Evolutionary conservation across 2,329 filamentous ascomycete species (phyloP).

Genomic region (Monilinia aucupariae): DNA sequence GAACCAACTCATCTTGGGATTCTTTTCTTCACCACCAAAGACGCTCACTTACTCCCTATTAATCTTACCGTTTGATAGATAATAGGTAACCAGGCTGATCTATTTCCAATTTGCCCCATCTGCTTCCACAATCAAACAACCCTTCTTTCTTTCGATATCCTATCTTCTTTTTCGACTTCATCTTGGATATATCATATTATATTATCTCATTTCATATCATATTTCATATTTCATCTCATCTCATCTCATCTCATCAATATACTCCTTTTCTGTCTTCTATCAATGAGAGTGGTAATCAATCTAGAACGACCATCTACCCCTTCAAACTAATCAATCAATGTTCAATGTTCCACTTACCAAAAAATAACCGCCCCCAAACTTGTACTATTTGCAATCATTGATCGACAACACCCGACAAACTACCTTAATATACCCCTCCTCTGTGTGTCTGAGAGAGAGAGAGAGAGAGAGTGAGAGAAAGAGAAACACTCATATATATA

Average conservation of each 20-base stretch:
- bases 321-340: too few relatives aligned
- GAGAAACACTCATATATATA: not conserved
- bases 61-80: too few relatives aligned
- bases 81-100: too few relatives aligned
- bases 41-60: too few relatives aligned
- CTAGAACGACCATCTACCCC: not conserved
- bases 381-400: slow-evolving; percentile 12
- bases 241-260: not conserved
- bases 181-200: too few relatives aligned
- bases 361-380: slow-evolving; percentile 11
- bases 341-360: slow-evolving; percentile 14
- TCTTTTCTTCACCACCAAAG: too few relatives aligned
- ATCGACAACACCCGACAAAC: slow-evolving; percentile 10
- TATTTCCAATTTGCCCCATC: too few relatives aligned
- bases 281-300: not conserved
- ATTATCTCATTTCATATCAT: not conserved
- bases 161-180: too few relatives aligned
- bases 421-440: slow-evolving; percentile 12
- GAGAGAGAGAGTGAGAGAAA: not conserved
- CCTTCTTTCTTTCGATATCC: too few relatives aligned
- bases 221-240: not conserved
- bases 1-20: too few relatives aligned
- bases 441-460: not conserved
- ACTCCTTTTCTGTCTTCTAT: not conserved
- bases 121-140: too few relatives aligned